A percentile compares a stretch with the other conserved stretches of the same genome.
These are phyloP conservation scores for Myotisia sp. DNA, from an alignment of 2,329 filamentous ascomycete genomes.

Conservation along the genomic window DNA sequence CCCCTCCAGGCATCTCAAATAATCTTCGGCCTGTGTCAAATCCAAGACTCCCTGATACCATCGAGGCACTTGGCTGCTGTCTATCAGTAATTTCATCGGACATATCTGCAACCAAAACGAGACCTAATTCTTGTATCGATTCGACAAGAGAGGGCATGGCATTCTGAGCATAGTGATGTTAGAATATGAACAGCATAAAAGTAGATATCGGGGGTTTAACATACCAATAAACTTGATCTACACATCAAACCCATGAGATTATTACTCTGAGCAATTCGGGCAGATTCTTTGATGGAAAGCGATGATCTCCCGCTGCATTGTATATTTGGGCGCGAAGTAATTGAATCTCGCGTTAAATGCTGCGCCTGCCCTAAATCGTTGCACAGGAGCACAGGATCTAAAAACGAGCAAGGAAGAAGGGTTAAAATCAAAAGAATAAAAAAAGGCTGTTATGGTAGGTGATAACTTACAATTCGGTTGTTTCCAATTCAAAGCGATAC, in stretches of 20 bases:
- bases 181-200: slow-evolving; percentile 4
- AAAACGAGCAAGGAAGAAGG: neutral
- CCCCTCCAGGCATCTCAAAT: slow-evolving; percentile 55
- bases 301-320: slow-evolving; percentile 55
- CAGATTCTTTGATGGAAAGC: slow-evolving; percentile 85
- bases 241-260: slow-evolving; percentile 98
- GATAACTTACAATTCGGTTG: slow-evolving; percentile 69
- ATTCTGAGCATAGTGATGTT: slow-evolving; percentile 41
- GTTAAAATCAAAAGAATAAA: slow-evolving; percentile 81
- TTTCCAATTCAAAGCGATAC: slow-evolving; percentile 95
- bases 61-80: slow-evolving; percentile 14
- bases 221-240: slow-evolving; percentile 68
- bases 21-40: slow-evolving; percentile 30
- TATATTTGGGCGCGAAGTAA: slow-evolving; percentile 29
- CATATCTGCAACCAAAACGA: slow-evolving; percentile 83
- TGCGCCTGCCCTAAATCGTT: slow-evolving; percentile 61
- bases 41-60: slow-evolving; percentile 5
- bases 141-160: slow-evolving; percentile 86
- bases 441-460: neutral
- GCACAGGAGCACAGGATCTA: slow-evolving; percentile 80
- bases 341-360: slow-evolving; percentile 25
- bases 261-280: slow-evolving; percentile 82
- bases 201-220: slow-evolving; percentile 22
- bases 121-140: slow-evolving; percentile 83
- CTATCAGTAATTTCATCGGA: slow-evolving; percentile 41